These are phyloP conservation scores for Polychaeton citri DNA, from an alignment of 2,329 filamentous ascomycete genomes.

Conservation along the genomic window DNA sequence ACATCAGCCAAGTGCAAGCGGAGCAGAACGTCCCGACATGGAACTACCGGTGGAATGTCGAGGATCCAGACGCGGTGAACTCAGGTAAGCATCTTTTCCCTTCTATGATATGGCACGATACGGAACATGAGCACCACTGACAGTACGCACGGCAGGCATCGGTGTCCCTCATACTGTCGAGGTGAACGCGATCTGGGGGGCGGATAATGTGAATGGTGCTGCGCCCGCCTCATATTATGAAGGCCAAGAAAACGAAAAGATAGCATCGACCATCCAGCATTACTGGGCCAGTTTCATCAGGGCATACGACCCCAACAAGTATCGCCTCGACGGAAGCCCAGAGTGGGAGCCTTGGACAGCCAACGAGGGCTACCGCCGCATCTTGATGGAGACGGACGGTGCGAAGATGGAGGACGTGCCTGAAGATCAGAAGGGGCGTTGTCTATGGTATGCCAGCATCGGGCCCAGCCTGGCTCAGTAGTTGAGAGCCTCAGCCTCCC, in stretches of 20 bases:
- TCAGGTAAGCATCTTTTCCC: constrained; percentile 8
- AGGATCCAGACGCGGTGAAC: constrained; percentile 40
- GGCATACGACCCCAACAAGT: constrained; percentile 50
- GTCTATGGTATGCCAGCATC: constrained; percentile 38
- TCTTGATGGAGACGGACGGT: constrained; percentile 26
- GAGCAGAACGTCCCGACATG: constrained; percentile 35
- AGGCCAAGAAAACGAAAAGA: constrained; percentile 39
- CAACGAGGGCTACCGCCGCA: constrained; percentile 14
- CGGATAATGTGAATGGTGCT: constrained; percentile 36
- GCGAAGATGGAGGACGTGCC: constrained; percentile 27
- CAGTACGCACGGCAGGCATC: constrained; percentile 36
- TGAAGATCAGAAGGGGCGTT: constrained; percentile 27
- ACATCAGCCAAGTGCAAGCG: constrained; percentile 34
- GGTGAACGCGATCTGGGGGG: constrained; percentile 53
- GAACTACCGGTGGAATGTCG: constrained; percentile 59
- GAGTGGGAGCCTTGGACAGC: constrained; percentile 37
- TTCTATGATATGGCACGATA: no score
- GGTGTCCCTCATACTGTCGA: constrained; percentile 59
- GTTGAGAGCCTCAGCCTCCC: background rate
- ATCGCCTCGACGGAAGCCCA: constrained; percentile 33
- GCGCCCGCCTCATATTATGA: constrained; percentile 44
- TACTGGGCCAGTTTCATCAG: constrained; percentile 68
- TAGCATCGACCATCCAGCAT: constrained; percentile 49
- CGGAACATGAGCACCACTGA: no score
- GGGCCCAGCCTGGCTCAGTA: constrained; percentile 35